Conservation (phyloP, 108 stramenopile genomes). For the Bacterosira constricta region DNA sequence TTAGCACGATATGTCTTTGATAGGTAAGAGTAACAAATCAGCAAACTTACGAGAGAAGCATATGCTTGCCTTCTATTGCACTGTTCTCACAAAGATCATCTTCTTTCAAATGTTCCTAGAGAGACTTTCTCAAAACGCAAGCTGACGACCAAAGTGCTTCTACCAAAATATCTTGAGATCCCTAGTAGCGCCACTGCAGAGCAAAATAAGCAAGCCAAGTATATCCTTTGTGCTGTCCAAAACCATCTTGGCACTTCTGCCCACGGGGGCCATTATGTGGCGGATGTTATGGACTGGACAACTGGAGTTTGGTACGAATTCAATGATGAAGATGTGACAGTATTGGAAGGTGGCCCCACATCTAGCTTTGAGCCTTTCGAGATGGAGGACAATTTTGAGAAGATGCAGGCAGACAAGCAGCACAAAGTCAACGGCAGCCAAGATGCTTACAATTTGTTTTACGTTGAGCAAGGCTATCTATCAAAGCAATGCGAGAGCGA, state of each 20-base stretch:
- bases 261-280: constrained; percentile 84
- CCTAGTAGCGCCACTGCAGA: constrained; percentile 7
- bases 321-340: constrained; percentile 79
- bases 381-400: not conserved
- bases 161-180: constrained; percentile 57
- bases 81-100: too few relatives aligned
- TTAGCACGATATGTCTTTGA: constrained; percentile 86
- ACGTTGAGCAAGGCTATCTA: constrained; percentile 75
- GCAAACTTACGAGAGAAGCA: not conserved
- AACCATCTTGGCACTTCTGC: constrained; percentile 84
- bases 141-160: constrained; percentile 67
- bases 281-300: constrained; percentile 86
- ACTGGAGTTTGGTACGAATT: constrained; percentile 87
- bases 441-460: constrained; percentile 91
- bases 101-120: too few relatives aligned
- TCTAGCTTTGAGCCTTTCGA: constrained; percentile 52
- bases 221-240: constrained; percentile 79
- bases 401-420: not conserved
- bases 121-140: constrained; percentile 68
- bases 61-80: not conserved
- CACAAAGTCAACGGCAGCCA: constrained; percentile 41
- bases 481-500: constrained; percentile 25
- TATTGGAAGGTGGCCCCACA: constrained; percentile 61
- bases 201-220: constrained; percentile 7
- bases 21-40: not conserved